Evolutionary conservation across 306 rosid genomes (phyloP).

Genomic region (Cucurbita argyrosperma): DNA sequence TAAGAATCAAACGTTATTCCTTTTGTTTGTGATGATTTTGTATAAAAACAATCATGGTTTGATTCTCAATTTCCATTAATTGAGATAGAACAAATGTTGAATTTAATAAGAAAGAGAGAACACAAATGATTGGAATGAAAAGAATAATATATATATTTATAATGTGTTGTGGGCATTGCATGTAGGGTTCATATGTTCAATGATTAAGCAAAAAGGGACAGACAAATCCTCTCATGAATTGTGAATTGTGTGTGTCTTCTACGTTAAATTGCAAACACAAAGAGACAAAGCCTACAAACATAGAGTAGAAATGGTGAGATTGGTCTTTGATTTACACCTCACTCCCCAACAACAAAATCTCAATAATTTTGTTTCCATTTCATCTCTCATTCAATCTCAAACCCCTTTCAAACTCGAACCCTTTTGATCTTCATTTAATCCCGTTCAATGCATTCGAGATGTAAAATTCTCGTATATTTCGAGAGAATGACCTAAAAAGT

Average conservation of each 20-base stretch:
- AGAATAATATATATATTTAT: neutral
- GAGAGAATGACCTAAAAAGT: too few species aligned
- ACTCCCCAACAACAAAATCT: conserved; percentile 48
- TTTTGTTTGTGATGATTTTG: too few species aligned
- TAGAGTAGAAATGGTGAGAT: conserved; percentile 24
- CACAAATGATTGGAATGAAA: neutral
- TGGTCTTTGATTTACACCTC: conserved; percentile 20
- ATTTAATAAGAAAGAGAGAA: neutral
- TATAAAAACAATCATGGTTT: too few species aligned
- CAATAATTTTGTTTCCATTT: conserved; percentile 28
- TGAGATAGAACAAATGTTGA: neutral
- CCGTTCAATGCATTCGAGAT: too few species aligned
- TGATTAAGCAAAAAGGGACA: neutral
- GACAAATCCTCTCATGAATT: neutral
- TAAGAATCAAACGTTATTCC: too few species aligned
- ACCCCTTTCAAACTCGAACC: neutral
- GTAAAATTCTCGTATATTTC: too few species aligned
- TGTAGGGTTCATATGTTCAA: neutral
- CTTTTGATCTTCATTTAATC: too few species aligned
- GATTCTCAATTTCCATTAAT: too few species aligned
- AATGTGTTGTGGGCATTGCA: neutral
- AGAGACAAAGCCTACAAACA: conserved; percentile 30
- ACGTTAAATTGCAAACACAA: conserved; percentile 1
- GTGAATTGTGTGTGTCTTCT: neutral
- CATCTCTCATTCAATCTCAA: neutral